A percentile compares a stretch with the other conserved stretches of the same genome.
Conservation (phyloP, 306 rosid genomes). For the Vigna angularis region DNA sequence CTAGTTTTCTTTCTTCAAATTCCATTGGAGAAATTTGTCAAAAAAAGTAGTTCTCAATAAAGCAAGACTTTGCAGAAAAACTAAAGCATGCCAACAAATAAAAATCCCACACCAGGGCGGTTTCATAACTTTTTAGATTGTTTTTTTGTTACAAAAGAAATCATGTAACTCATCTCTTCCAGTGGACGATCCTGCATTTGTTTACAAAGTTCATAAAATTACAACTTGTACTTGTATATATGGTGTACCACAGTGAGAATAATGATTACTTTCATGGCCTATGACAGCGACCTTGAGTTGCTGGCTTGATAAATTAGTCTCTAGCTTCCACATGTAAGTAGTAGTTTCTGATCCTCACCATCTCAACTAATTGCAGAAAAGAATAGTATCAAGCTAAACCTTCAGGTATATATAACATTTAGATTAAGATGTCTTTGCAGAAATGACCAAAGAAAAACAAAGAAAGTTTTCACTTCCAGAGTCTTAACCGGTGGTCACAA, state of each 20-base stretch:
- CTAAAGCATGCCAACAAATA: neutral
- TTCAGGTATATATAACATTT: conserved; percentile 1
- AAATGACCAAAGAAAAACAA: neutral
- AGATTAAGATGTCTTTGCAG: neutral
- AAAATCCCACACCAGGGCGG: neutral
- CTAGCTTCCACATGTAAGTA: conserved; percentile 32
- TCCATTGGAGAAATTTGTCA: too few species aligned
- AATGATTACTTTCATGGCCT: conserved; percentile 31
- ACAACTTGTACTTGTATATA: neutral
- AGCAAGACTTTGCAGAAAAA: too few species aligned
- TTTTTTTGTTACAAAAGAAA: too few species aligned
- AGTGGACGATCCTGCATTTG: conserved; percentile 10
- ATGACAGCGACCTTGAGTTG: neutral
- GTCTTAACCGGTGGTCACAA: conserved; percentile 4
- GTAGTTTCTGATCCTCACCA: conserved; percentile 20
- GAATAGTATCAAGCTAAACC: conserved; percentile 22
- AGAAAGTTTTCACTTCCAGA: neutral
- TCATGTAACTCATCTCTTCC: conserved; percentile 21
- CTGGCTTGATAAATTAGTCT: conserved; percentile 37
- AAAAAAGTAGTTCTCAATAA: too few species aligned
- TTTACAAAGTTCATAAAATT: conserved; percentile 41
- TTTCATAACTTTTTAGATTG: neutral
- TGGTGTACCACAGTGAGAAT: conserved; percentile 25
- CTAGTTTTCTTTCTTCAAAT: too few species aligned
- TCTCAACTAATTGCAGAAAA: conserved; percentile 15